Percentiles rank a stretch among this genome's conserved stretches.
Conservation (phyloP, 768 basidiomycete species). For the Xerocomus spinulosus region DNA sequence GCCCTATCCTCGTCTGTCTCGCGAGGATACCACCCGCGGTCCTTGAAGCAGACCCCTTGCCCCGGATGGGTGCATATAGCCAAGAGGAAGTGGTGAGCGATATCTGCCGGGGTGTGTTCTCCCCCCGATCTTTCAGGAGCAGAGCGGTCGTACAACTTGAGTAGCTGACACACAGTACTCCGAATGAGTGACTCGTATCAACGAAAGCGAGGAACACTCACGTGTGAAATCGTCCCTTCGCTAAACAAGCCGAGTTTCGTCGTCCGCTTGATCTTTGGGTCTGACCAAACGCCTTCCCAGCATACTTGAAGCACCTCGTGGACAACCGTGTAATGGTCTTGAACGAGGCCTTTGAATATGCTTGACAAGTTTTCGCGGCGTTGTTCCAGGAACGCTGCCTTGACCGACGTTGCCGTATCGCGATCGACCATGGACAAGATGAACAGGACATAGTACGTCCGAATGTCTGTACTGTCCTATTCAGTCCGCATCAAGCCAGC, state of each 20-base stretch:
- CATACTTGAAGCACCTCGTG: constrained; percentile 65
- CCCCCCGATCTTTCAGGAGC: constrained; percentile 43
- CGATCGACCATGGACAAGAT: constrained; percentile 66
- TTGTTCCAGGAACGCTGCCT: constrained; percentile 65
- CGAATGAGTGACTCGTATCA: background rate
- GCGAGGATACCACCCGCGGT: constrained; percentile 87
- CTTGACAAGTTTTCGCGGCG: constrained; percentile 59
- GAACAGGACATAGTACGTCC: constrained; percentile 70
- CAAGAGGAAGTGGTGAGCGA: constrained; percentile 84
- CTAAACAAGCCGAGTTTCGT: constrained; percentile 69
- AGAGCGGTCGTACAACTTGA: constrained; percentile 69
- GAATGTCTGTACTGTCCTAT: constrained; percentile 53
- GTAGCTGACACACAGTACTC: constrained; percentile 43
- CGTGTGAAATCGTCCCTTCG: constrained; percentile 60
- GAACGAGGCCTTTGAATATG: constrained; percentile 67
- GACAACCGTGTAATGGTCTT: constrained; percentile 61
- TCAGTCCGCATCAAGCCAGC: background rate
- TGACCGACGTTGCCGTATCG: constrained; percentile 46
- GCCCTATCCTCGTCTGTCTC: constrained; percentile 44
- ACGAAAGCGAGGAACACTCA: constrained; percentile 28
- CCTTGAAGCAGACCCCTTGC: constrained; percentile 79
- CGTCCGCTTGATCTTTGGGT: constrained; percentile 65
- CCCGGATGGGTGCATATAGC: constrained; percentile 81
- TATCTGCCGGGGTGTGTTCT: constrained; percentile 65
- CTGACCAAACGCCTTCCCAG: constrained; percentile 76